These are phyloP conservation scores for Fusarium verticillioides DNA, from an alignment of 2,329 filamentous ascomycete genomes.

Conservation along the genomic window DNA sequence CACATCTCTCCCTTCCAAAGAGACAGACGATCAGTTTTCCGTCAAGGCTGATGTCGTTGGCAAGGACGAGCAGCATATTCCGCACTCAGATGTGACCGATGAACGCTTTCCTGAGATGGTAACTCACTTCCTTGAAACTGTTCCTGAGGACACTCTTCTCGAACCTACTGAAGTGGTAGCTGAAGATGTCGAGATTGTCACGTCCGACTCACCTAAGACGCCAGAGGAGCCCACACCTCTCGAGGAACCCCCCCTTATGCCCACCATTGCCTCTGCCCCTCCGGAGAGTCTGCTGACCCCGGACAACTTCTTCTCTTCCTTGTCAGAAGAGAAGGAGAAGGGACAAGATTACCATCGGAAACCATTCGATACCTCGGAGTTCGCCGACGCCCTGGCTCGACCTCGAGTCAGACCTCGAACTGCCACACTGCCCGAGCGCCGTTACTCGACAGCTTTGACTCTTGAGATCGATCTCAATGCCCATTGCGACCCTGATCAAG, in stretches of 20 bases:
- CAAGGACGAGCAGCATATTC: slow-evolving; percentile 8
- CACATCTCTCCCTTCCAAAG: not conserved
- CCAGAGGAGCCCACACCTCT: not conserved
- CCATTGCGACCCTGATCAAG: slow-evolving; percentile 29
- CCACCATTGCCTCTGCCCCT: slow-evolving; percentile 29
- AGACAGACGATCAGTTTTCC: not conserved
- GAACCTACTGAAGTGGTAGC: slow-evolving; percentile 18
- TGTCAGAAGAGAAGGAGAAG: slow-evolving; percentile 26
- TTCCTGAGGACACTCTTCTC: slow-evolving; percentile 34
- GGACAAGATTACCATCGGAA: slow-evolving; percentile 22
- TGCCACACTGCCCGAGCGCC: slow-evolving; percentile 39
- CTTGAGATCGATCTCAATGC: slow-evolving; percentile 37
- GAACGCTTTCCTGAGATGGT: slow-evolving; percentile 17
- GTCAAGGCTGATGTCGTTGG: not conserved
- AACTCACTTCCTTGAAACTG: slow-evolving; percentile 32
- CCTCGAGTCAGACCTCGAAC: slow-evolving; percentile 31
- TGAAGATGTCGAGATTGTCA: slow-evolving; percentile 4
- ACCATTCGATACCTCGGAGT: slow-evolving; percentile 24
- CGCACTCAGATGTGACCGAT: slow-evolving; percentile 1
- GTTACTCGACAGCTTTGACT: slow-evolving; percentile 42
- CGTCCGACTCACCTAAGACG: slow-evolving; percentile 2
- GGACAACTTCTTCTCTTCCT: slow-evolving; percentile 20
- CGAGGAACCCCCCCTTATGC: slow-evolving; percentile 18
- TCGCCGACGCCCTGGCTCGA: slow-evolving; percentile 24
- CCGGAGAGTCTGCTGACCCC: slow-evolving; percentile 27